A percentile compares a stretch with the other conserved stretches of the same genome.
These are phyloP conservation scores for Parachaetomium inaequale DNA, from an alignment of 495 filamentous ascomycete species.

Conservation along the genomic window DNA sequence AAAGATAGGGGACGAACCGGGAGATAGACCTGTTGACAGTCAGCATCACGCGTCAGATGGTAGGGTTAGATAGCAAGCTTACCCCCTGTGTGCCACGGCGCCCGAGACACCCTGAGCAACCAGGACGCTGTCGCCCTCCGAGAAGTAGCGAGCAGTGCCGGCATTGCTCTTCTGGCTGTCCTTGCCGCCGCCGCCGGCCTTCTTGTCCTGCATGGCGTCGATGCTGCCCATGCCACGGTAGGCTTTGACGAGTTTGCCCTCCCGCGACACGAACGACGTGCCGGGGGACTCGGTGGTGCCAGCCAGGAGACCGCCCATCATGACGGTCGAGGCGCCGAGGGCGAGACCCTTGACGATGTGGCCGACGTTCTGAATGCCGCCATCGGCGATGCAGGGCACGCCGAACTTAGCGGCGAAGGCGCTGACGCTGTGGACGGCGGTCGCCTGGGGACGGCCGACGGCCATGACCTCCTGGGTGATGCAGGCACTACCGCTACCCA, in stretches of 20 bases:
- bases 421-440: slow-evolving; percentile 83
- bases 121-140: slow-evolving; percentile 86
- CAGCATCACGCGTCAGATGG: slow-evolving; percentile 14
- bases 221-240: slow-evolving; percentile 99
- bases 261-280: slow-evolving; percentile 89
- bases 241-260: slow-evolving; percentile 97
- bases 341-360: slow-evolving; percentile 98
- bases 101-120: slow-evolving; percentile 95
- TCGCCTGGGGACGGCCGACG: slow-evolving; percentile 91
- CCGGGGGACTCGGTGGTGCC: slow-evolving; percentile 97
- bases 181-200: slow-evolving; percentile 64
- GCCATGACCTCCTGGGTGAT: slow-evolving; percentile 99
- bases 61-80: slow-evolving; percentile 1
- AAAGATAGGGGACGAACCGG: slow-evolving; percentile 93
- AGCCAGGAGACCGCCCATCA: slow-evolving; percentile 98
- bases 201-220: slow-evolving; percentile 99
- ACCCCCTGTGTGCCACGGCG: slow-evolving; percentile 57
- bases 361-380: slow-evolving; percentile 96
- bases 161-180: slow-evolving; percentile 86
- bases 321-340: slow-evolving; percentile 89
- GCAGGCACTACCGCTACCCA: slow-evolving; percentile 96
- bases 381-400: slow-evolving; percentile 96
- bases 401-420: slow-evolving; percentile 88
- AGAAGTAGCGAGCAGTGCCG: slow-evolving; percentile 97
- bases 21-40: slow-evolving; percentile 58